Conservation (phyloP, 2,329 filamentous ascomycete species). For the Aspergillus sp. region DNA sequence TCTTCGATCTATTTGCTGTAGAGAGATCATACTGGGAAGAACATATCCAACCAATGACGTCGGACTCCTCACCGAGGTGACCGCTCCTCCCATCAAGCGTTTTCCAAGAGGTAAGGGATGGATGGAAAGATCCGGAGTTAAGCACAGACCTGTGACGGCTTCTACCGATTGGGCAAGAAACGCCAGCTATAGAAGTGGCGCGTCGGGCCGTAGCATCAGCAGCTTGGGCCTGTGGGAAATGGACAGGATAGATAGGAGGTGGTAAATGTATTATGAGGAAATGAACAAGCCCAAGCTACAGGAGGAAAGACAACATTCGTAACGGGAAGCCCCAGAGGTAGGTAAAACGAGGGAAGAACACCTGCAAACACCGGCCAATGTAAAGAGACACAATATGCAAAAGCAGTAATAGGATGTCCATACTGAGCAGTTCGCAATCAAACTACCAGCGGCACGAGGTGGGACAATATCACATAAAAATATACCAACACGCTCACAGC, state of each 20-base stretch:
- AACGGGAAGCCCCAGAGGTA: conserved; percentile 4
- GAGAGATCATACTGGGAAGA: too few relatives aligned
- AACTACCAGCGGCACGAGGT: not conserved
- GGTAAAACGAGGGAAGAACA: not conserved
- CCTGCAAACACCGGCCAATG: conserved; percentile 18
- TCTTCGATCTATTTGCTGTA: too few relatives aligned
- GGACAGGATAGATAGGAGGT: not conserved
- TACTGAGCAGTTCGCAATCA: conserved; percentile 1
- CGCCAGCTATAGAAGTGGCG: too few relatives aligned
- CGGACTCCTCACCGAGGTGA: too few relatives aligned
- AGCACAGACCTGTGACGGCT: not conserved
- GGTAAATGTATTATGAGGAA: conserved; percentile 3
- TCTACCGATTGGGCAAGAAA: too few relatives aligned
- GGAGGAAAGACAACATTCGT: not conserved
- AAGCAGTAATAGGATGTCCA: conserved; percentile 8
- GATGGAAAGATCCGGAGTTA: not conserved
- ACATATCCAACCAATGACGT: too few relatives aligned
- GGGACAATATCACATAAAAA: not conserved
- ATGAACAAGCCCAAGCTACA: conserved; percentile 1
- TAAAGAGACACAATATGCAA: conserved; percentile 13
- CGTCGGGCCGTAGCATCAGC: too few relatives aligned
- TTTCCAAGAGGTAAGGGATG: not conserved
- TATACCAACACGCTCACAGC: conserved; percentile 14
- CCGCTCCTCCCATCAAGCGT: conserved; percentile 16
- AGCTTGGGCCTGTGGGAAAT: not conserved